Evolutionary conservation across 305 asterid species (phyloP), one percentile per base, ranked within the genome.

Genomic region (Solanum hybrid): DNA sequence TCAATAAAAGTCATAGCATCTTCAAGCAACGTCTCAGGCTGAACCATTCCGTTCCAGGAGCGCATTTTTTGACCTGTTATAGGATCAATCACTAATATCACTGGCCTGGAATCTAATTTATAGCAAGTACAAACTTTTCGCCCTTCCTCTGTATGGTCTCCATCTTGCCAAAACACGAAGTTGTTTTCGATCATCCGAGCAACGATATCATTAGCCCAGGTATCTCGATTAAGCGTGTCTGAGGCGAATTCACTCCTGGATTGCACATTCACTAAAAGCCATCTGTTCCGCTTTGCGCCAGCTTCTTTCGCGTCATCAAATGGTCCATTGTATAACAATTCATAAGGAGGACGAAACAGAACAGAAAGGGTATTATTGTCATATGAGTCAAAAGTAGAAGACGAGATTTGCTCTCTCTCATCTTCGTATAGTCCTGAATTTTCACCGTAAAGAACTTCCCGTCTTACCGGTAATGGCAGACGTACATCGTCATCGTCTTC

Each of bases 11-110:
- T 5, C n/a, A 46, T 24, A 11, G 67, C 86, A 51, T 76, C 67
- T 37, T 86, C 87, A 4, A 89, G 42, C 26, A 89, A 37, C 20
- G 4, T 86, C 18, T 89, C 79, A 3, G 89, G 89, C 8, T 89
- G 87, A 74, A 86, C 73, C 91, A 76, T 86, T 76, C 87, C 81
- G n/a, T 35, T 51, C 89, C 91, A 89, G 10, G 18, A 73, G 6
- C 24, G 64, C 89, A 89, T 75, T 1, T 75, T 75, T 46, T 86
- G 87, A 24, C 89, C 91, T 31, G 89, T 89, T 31, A 89, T 8
- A 11, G 89, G 91, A 82, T 89, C 91, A 76, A 89, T 86, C 36
- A 89, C 87, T 36, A 89, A 88, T 71, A 77, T 86, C 11, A 61
- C 89, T 34, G 91, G 91, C 24, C 33, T 5, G 22, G 80, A 42